phyloP scores from a whole-genome alignment of 2,329 filamentous ascomycete species.

The Clonostachys sp. region DNA sequence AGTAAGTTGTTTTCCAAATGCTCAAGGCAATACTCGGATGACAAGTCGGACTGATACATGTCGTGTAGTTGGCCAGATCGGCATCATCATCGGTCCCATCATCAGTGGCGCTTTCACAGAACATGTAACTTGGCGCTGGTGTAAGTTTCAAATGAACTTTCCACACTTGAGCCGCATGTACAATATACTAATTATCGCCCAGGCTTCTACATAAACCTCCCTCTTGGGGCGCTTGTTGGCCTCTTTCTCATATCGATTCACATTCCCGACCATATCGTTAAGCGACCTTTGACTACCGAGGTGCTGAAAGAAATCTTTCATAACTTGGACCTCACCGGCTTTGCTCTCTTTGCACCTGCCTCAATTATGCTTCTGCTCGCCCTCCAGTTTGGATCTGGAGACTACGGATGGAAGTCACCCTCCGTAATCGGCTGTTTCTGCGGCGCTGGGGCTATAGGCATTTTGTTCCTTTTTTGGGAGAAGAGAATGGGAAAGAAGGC shows the following conservation, averaged over 20 bases:
- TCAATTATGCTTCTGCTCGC: slow-evolving; percentile 36
- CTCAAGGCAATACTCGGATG: too few relatives aligned
- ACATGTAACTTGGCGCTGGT: slow-evolving; percentile 34
- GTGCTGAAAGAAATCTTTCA: slow-evolving; percentile 13
- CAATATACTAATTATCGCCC: background rate
- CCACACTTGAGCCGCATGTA: background rate
- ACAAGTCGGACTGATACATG: background rate
- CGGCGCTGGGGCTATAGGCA: slow-evolving; percentile 16
- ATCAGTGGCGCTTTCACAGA: slow-evolving; percentile 35
- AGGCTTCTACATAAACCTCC: background rate
- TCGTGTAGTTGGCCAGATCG: slow-evolving; percentile 18
- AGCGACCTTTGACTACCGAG: slow-evolving; percentile 15
- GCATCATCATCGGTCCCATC: slow-evolving; percentile 33
- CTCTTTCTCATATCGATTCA: background rate
- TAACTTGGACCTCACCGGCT: slow-evolving; percentile 34
- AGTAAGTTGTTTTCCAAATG: slow-evolving; percentile 9
- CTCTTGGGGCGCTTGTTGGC: background rate
- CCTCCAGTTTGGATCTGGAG: slow-evolving; percentile 32
- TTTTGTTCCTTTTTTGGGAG: slow-evolving; percentile 23
- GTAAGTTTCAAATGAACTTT: background rate
- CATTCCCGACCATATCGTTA: slow-evolving; percentile 28
- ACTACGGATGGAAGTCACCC: slow-evolving; percentile 19
- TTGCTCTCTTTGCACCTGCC: slow-evolving; percentile 32
- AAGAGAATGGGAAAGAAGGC: slow-evolving; percentile 28
- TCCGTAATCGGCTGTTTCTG: slow-evolving; percentile 29